Evolutionary conservation across 78 protist genomes (phyloP), one percentile per base, ranked within the genome.

Genomic region (Diacronema lutheri): DNA sequence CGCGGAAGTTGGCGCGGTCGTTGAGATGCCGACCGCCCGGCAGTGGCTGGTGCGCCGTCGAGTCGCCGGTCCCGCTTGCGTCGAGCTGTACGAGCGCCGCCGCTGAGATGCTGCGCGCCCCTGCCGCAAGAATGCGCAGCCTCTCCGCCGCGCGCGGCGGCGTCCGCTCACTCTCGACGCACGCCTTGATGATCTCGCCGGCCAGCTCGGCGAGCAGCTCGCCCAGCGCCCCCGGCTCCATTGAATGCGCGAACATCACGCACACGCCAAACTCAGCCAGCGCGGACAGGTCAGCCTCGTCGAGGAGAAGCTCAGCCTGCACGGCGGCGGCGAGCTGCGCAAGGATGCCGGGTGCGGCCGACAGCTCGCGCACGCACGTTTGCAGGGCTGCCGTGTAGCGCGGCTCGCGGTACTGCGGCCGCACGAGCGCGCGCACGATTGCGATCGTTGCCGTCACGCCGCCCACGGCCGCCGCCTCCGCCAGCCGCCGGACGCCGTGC

Each of bases 1-100:
- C 56, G 11, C 86, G 86, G 31, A 82, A 82, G 66, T 64, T 50
- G 19, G 1, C 65, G 50, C 33, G 62, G 37, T 82, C 86, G 50
- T 82, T 64, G 33, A 21, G 1, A 41, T 82, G 86, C 11, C 85
- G 60, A 4, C 85, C 85, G 37, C 85, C 85, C 14, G 85, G 85
- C 20, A 73, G 61, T 21, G 10, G 64, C 4, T 41, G n/a, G n/a
- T n/a, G n/a, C 61, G 38, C 10, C n/a, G 50, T 14, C 29, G 74
- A 1, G 29, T 44, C 50, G 29, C 20, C 12, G 23, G 31, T 19
- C 26, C 1, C 26, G 44, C 29, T 31, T 19, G 64, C 29, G 29
- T 9, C 72, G 40, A 4, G 13, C 41, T 38, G 72, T 19, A 4
- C 14, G 6, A 14, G 72, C 3, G 44, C n/a, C n/a, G 40, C 72